Base-by-base conservation (phyloP, 2,329 filamentous ascomycete genomes). In the Ascosphaera acerosa region DNA sequence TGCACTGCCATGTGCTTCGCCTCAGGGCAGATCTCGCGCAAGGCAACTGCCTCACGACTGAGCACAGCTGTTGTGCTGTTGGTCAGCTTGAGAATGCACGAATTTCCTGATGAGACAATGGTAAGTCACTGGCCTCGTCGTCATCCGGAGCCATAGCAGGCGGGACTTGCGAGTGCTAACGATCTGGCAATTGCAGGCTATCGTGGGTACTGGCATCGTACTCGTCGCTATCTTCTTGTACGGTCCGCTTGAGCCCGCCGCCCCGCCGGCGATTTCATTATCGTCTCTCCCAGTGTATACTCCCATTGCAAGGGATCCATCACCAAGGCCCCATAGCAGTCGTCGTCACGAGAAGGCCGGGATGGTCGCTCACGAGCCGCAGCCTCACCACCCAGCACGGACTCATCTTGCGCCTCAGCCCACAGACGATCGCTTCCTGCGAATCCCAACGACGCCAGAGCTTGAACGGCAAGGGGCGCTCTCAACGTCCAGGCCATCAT, bases 211-310 rank as follows among this genome's bases (percentile, higher is more conserved):
- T 4, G 16, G 25, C 16, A 27, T 27, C 4, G 25, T 27, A n/a
- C 25, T 27, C 12, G 25, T 27, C 16, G 12, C 25, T n/a, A 27
- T 27, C 12, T 27, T 27, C 25, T 27, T 27, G 6, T 27, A 27
- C 25, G 25, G 25, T 6, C 25, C 25, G 6, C 10, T 27, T n/a
- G 16, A 27, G 25, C 25, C 25, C 16, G n/a, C 25, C n/a, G n/a
- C n/a, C n/a, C n/a, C n/a, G n/a, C n/a, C n/a, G n/a, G n/a, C n/a
- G n/a, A n/a, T n/a, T n/a, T n/a, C n/a, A n/a, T n/a, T n/a, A n/a
- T n/a, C n/a, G n/a, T n/a, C n/a, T n/a, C n/a, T n/a, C n/a, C n/a
- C n/a, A n/a, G n/a, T n/a, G n/a, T n/a, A n/a, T n/a, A n/a, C n/a
- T n/a, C n/a, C n/a, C n/a, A n/a, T n/a, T n/a, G n/a, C n/a, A n/a